Evolutionary conservation across 2,329 filamentous ascomycete species (phyloP).

Genomic region (Ceratocystis colombiana): DNA sequence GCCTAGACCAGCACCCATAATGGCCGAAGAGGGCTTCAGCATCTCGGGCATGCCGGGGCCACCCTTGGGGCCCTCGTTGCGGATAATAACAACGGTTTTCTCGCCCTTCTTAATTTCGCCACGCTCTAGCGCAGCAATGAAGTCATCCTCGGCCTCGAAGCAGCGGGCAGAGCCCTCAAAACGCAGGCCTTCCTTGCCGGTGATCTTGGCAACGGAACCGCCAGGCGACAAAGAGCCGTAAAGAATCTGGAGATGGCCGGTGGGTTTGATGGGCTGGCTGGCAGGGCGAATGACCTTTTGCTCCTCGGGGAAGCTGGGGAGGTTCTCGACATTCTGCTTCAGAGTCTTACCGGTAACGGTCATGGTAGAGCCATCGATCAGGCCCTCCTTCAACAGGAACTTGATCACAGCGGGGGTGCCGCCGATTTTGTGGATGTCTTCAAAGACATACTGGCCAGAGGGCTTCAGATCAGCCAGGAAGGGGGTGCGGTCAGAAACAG

Average conservation of each 20-base stretch:
- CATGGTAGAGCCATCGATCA: slow-evolving; percentile 68
- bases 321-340: slow-evolving; percentile 70
- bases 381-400: slow-evolving; percentile 69
- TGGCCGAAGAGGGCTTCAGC: slow-evolving; percentile 80
- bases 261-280: slow-evolving; percentile 73
- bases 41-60: slow-evolving; percentile 94
- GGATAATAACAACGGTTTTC: slow-evolving; percentile 82
- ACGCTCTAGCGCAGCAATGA: slow-evolving; percentile 65
- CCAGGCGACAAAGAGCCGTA: slow-evolving; percentile 75
- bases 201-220: slow-evolving; percentile 87
- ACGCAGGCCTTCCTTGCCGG: slow-evolving; percentile 77
- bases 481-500: slow-evolving; percentile 66
- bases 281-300: slow-evolving; percentile 76
- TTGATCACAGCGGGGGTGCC: slow-evolving; percentile 82
- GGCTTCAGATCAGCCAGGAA: slow-evolving; percentile 77
- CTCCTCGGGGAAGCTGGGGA: slow-evolving; percentile 61
- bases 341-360: slow-evolving; percentile 87
- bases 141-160: slow-evolving; percentile 73
- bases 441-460: slow-evolving; percentile 80
- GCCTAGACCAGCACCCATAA: slow-evolving; percentile 81
- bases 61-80: slow-evolving; percentile 88
- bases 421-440: slow-evolving; percentile 72
- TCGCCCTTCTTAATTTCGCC: slow-evolving; percentile 74
- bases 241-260: slow-evolving; percentile 81
- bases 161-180: slow-evolving; percentile 74